Percentiles rank a stretch among this genome's conserved stretches.
phyloP scores from a whole-genome alignment of 2,329 filamentous ascomycete genomes.

The Aspergillus versicolor region DNA sequence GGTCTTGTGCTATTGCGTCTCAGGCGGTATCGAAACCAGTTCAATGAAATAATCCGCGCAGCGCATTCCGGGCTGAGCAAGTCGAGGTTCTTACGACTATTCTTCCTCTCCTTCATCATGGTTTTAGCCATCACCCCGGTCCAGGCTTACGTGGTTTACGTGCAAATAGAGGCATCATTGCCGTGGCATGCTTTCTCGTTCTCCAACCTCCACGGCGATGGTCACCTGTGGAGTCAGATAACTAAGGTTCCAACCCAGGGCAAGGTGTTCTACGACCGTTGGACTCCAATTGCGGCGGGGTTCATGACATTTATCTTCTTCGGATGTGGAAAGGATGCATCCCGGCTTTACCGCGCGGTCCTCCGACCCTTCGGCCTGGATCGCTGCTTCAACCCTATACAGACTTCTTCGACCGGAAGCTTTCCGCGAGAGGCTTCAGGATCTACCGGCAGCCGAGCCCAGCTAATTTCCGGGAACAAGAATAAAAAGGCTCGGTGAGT shows the following conservation, averaged over 20 bases:
- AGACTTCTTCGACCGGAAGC: slow-evolving; percentile 15
- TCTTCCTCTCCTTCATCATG: slow-evolving; percentile 53
- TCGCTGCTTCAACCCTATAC: slow-evolving; percentile 28
- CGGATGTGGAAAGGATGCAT: slow-evolving; percentile 62
- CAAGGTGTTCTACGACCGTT: slow-evolving; percentile 54
- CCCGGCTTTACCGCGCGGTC: slow-evolving; percentile 52
- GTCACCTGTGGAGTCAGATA: slow-evolving; percentile 51
- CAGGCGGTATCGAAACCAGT: slow-evolving; percentile 58
- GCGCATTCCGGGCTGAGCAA: slow-evolving; percentile 54
- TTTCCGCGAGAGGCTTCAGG: slow-evolving; percentile 17
- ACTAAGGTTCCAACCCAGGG: slow-evolving; percentile 48
- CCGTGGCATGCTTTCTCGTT: slow-evolving; percentile 53
- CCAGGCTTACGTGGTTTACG: slow-evolving; percentile 51
- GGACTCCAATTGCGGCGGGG: slow-evolving; percentile 55
- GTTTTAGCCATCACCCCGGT: slow-evolving; percentile 56
- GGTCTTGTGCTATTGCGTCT: slow-evolving; percentile 62
- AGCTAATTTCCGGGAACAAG: slow-evolving; percentile 24
- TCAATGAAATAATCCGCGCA: slow-evolving; percentile 55
- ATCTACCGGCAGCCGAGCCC: slow-evolving; percentile 28
- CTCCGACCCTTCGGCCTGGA: slow-evolving; percentile 45
- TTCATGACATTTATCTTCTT: slow-evolving; percentile 63
- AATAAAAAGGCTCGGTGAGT: slow-evolving; percentile 19
- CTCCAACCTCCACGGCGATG: slow-evolving; percentile 48
- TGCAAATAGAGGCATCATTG: slow-evolving; percentile 37
- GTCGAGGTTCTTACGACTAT: slow-evolving; percentile 60